Evolutionary conservation across 2,329 filamentous ascomycete genomes (phyloP).

Genomic region (Pseudopithomyces chartarum): DNA sequence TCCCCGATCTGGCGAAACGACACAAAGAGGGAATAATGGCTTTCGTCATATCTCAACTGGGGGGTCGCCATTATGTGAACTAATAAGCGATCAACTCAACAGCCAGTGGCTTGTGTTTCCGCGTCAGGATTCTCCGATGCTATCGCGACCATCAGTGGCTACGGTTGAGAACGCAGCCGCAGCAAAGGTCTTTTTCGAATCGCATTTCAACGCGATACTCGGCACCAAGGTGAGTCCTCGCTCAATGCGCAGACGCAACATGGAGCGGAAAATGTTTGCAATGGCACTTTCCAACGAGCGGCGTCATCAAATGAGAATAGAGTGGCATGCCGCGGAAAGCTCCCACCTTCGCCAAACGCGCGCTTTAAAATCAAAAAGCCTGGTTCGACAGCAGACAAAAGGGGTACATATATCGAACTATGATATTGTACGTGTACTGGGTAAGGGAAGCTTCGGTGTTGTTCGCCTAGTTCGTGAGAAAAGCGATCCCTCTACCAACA

Average conservation of each 20-base stretch:
- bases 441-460: slow-evolving; percentile 93
- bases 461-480: slow-evolving; percentile 82
- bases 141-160: slow-evolving; percentile 45
- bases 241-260: slow-evolving; percentile 62
- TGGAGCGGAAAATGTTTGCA: slow-evolving; percentile 68
- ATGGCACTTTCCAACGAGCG: slow-evolving; percentile 63
- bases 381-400: slow-evolving; percentile 53
- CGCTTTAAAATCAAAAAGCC: slow-evolving; percentile 68
- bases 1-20: slow-evolving; percentile 35
- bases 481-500: slow-evolving; percentile 26
- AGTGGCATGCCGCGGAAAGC: slow-evolving; percentile 71
- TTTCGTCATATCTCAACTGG: slow-evolving; percentile 16
- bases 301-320: slow-evolving; percentile 56
- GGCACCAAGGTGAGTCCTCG: slow-evolving; percentile 60
- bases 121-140: slow-evolving; percentile 37
- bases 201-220: slow-evolving; percentile 76
- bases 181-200: slow-evolving; percentile 86
- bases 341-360: slow-evolving; percentile 76
- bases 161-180: slow-evolving; percentile 81
- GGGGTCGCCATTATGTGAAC: slow-evolving; percentile 21
- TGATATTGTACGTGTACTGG: slow-evolving; percentile 79
- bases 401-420: slow-evolving; percentile 68
- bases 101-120: slow-evolving; percentile 37
- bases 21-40: slow-evolving; percentile 24
- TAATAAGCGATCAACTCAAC: slow-evolving; percentile 19